Evolutionary conservation across 1,284 basidiomycete genomes (phyloP), one percentile per base, ranked within the genome.

Genomic region (Marasmius oreades): DNA sequence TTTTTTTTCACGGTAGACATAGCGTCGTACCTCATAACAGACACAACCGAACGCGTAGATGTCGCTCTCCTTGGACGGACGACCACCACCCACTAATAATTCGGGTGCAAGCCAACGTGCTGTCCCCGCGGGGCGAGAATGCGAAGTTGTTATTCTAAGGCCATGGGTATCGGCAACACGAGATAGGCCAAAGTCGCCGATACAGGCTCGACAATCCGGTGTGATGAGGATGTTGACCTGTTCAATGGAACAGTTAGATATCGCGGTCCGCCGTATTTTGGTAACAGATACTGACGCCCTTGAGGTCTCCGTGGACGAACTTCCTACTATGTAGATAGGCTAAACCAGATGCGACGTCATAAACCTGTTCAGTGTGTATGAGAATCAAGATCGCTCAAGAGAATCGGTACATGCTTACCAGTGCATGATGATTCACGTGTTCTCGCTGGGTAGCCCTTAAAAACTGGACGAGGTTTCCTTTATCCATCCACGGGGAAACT

Each of bases 1-100:
- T n/a, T n/a, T n/a, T n/a, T n/a, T 37, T 11, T 26, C 1, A 26
- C 39, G 26, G 28, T 2, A 16, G 42, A 14, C 22, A 20, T 10
- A 22, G n/a, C 28, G 22, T 31, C 55, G 12, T 22, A 67, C 67
- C 61, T 68, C 67, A 31, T 67, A 60, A 22, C 60, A 66, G n/a
- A 66, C 63, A 52, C 64, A 66, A 3, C 62, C 64, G 46, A 42
- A 52, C 6, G 51, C 31, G 18, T 39, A 52, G 14, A 36, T 37
- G 22, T 52, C 51, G 22, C 28, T 33, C 20, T 37, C 4, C 28
- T 36, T 33, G 5, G 36, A n/a, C 11, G 28, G 2, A 24, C 5
- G 11, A 2, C 16, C 11, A 12, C 11, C 18, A 8, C 28, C 16
- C 4, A 12, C 6, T 10, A 24, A 16, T 16, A 20, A 18, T 42